A percentile compares a stretch with the other conserved stretches of the same genome.
Evolutionary conservation across 2,329 filamentous ascomycete species (phyloP).

Genomic region (Biscogniauxia mediterranea): DNA sequence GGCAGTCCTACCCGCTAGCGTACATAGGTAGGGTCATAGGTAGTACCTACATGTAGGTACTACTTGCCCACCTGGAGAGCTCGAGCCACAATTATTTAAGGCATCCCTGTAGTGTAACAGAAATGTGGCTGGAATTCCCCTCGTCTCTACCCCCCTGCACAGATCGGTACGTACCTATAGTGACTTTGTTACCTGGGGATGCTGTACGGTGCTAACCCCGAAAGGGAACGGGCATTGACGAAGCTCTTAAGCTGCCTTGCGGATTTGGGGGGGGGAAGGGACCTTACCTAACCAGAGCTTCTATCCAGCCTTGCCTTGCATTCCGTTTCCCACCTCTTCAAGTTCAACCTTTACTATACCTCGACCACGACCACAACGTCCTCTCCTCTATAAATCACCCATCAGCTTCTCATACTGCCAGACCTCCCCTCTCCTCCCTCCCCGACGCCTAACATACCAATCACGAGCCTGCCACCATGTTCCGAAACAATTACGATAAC

Average conservation of each 20-base stretch:
- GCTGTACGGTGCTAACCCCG: constrained; percentile 21
- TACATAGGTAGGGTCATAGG: background rate
- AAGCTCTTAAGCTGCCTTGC: constrained; percentile 34
- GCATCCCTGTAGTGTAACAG: background rate
- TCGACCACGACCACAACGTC: background rate
- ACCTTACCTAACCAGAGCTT: constrained; percentile 8
- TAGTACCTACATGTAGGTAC: background rate
- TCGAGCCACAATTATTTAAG: constrained; percentile 23
- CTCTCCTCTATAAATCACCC: no score
- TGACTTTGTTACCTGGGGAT: no score
- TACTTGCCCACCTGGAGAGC: constrained; percentile 19
- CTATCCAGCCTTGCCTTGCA: constrained; percentile 22
- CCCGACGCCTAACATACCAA: background rate
- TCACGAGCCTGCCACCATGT: constrained; percentile 64
- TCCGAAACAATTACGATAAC: constrained; percentile 99
- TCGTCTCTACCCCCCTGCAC: background rate
- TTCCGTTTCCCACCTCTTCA: constrained; percentile 13
- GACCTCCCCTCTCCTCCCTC: constrained; percentile 5
- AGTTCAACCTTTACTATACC: constrained; percentile 10
- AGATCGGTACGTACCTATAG: constrained; percentile 9
- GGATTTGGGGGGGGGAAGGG: constrained; percentile 5
- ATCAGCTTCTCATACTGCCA: no score
- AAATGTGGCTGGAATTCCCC: constrained; percentile 14
- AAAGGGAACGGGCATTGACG: constrained; percentile 26
- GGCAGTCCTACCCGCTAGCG: no score